These are phyloP conservation scores for Helminthosporium solani DNA, from an alignment of 2,329 filamentous ascomycete species.

Conservation along the genomic window DNA sequence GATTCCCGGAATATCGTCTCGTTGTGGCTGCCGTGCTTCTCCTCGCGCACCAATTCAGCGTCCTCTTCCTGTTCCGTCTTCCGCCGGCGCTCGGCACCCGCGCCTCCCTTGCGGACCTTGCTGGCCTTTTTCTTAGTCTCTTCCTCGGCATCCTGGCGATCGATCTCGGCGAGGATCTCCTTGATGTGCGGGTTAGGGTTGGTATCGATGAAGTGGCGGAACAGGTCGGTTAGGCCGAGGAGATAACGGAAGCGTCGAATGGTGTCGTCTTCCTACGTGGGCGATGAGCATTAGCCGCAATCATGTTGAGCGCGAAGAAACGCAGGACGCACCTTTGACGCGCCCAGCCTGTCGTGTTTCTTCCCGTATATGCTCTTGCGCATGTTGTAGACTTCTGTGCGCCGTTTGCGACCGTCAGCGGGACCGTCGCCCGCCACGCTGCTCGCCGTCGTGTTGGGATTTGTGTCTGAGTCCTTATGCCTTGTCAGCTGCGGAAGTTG, in stretches of 20 bases:
- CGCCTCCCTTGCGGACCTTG: slow-evolving; percentile 78
- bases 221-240: slow-evolving; percentile 90
- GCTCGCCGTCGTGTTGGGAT: slow-evolving; percentile 71
- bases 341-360: slow-evolving; percentile 88
- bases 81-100: slow-evolving; percentile 72
- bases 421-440: slow-evolving; percentile 77
- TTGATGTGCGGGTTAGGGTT: slow-evolving; percentile 95
- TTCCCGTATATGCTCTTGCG: slow-evolving; percentile 91
- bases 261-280: slow-evolving; percentile 82
- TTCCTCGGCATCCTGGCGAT: slow-evolving; percentile 81
- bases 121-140: slow-evolving; percentile 70
- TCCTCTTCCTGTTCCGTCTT: slow-evolving; percentile 98
- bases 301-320: slow-evolving; percentile 1
- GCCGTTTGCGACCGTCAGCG: slow-evolving; percentile 76
- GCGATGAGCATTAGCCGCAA: slow-evolving; percentile 8
- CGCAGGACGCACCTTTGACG: slow-evolving; percentile 71
- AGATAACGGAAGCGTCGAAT: slow-evolving; percentile 93
- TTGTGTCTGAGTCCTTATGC: slow-evolving; percentile 62
- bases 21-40: slow-evolving; percentile 81
- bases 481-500: slow-evolving; percentile 23
- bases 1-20: slow-evolving; percentile 88
- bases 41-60: slow-evolving; percentile 80
- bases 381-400: slow-evolving; percentile 84
- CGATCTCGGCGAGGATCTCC: slow-evolving; percentile 90
- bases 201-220: slow-evolving; percentile 97